These are phyloP conservation scores for Stachybotrys echinatus DNA, from an alignment of 2,329 filamentous ascomycete species.

Conservation along the genomic window DNA sequence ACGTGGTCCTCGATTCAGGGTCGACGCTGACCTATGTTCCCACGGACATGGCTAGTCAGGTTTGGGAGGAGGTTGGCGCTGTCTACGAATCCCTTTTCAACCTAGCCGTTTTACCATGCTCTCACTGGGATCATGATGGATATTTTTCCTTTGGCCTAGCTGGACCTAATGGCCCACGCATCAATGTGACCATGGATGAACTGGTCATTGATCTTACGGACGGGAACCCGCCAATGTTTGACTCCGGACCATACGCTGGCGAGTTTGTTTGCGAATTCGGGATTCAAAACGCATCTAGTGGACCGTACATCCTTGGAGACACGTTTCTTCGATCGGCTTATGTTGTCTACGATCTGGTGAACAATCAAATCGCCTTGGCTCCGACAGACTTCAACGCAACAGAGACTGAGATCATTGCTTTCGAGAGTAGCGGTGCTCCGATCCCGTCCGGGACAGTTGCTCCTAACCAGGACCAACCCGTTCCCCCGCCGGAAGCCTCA, in stretches of 20 bases:
- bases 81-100: constrained; percentile 30
- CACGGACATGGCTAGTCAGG: constrained; percentile 46
- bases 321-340: constrained; percentile 56
- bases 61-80: constrained; percentile 53
- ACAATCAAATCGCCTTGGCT: constrained; percentile 51
- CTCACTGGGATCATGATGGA: constrained; percentile 35
- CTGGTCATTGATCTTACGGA: constrained; percentile 43
- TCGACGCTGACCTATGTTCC: constrained; percentile 70
- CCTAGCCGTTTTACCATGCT: constrained; percentile 46
- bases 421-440: constrained; percentile 40
- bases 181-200: constrained; percentile 51
- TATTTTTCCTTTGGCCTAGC: constrained; percentile 51
- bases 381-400: constrained; percentile 52
- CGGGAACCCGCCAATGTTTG: constrained; percentile 28
- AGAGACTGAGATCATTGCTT: constrained; percentile 42
- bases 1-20: constrained; percentile 68
- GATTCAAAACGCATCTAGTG: constrained; percentile 42
- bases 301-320: constrained; percentile 47
- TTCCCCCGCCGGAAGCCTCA: constrained; percentile 9
- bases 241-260: constrained; percentile 35
- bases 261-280: constrained; percentile 49
- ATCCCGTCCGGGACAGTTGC: constrained; percentile 46
- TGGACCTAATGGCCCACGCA: constrained; percentile 39
- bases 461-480: constrained; percentile 29
- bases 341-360: constrained; percentile 54